Base-by-base conservation (phyloP, 345 rosid species). In the Syzygium aromaticum region DNA sequence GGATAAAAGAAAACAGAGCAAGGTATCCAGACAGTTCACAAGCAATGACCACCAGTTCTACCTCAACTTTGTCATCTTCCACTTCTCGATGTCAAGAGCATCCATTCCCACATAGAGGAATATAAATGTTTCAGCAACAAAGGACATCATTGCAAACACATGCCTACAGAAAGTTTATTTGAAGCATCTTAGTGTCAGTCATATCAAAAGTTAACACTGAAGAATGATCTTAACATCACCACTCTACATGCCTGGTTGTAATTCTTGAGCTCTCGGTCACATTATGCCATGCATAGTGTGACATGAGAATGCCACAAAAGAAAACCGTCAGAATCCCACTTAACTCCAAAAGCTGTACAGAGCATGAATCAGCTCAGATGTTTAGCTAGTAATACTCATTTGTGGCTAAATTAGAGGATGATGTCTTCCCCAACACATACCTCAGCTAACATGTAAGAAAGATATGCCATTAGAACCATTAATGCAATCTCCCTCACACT, bases 41-140 rank as follows among this genome's bases (percentile, higher is more conserved):
- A 27, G 85, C 38, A 53, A 27, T 83, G 54, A 83, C n/a, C 78
- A 85, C 22, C 11, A 5, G 53, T 22, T 51, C 78, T 90, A 95
- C 99, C 96, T 94, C 84, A 95, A 85, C 89, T 90, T 92, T 87
- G 93, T 94, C 87, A 91, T 92, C 92, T 92, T 96, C 98, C 99
- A 96, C 85, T 94, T 97, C 89, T 93, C 94, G 46, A 92, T 87
- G 88, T 96, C 99, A 85, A 97, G 91, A 85, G 98, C 97, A 94
- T 97, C 99, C 94, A 96, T 94, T 87, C 98, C 99, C 57, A 97
- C 96, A 85, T 97, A 97, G 8, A 97, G 92, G 92, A 97, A 96
- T 91, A 97, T 96, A 90, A 96, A 94, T 16, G 98, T 96, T 88
- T 97, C 98, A 8, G 99, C 96, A 64, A 96, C 89, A 87, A 94